These are phyloP conservation scores for Exophiala mesophila DNA, from an alignment of 2,329 filamentous ascomycete species.

Conservation along the genomic window DNA sequence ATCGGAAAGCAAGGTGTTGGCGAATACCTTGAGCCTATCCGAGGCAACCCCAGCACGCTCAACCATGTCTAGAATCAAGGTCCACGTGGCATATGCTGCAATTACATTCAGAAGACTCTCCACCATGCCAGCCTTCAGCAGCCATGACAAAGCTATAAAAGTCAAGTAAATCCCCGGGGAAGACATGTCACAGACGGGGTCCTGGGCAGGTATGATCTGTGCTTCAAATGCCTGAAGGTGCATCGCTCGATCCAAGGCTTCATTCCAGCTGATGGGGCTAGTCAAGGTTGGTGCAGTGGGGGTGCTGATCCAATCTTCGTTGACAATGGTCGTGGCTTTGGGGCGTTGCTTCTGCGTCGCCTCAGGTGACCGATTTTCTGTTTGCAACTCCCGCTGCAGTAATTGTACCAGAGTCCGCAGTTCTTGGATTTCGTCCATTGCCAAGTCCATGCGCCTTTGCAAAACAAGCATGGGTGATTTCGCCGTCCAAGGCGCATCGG, in stretches of 20 bases:
- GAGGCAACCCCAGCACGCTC: too few species aligned
- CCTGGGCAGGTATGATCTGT: neutral
- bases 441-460: slow-evolving; percentile 21
- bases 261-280: slow-evolving; percentile 1
- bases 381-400: slow-evolving; percentile 15
- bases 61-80: neutral
- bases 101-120: neutral
- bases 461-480: slow-evolving; percentile 23
- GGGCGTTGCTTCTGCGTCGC: neutral
- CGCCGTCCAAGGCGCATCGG: slow-evolving; percentile 17
- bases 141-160: neutral
- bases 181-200: neutral
- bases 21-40: too few species aligned
- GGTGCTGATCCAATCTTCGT: neutral
- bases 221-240: neutral
- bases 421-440: slow-evolving; percentile 23
- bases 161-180: neutral
- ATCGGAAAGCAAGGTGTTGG: too few species aligned
- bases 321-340: neutral
- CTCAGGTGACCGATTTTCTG: slow-evolving; percentile 5
- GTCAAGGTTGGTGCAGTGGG: slow-evolving; percentile 1
- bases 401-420: slow-evolving; percentile 16
- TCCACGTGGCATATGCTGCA: neutral
- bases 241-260: slow-evolving; percentile 1
- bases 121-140: neutral